Conservation (phyloP, 148 eudicot genomes). For the Camellia sinensis region DNA sequence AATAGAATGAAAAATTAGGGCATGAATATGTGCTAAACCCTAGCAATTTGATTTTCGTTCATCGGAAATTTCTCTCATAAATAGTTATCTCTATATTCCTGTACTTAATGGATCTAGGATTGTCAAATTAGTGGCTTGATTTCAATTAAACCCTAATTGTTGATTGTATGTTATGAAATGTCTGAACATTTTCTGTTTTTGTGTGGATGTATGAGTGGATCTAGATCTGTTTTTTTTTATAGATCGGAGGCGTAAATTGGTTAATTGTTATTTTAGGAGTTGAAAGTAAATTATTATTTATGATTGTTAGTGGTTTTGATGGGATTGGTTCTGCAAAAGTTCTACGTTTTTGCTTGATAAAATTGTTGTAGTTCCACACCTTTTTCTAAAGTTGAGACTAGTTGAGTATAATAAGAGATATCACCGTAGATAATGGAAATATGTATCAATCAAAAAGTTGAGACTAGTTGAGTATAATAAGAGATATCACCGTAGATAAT, state of each 20-base stretch:
- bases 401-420: neutral
- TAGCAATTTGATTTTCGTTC: neutral
- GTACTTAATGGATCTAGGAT: neutral
- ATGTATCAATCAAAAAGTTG: neutral
- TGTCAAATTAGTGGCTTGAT: neutral
- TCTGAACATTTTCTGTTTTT: neutral
- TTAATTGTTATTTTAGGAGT: neutral
- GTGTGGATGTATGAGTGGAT: neutral
- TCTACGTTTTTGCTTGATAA: neutral
- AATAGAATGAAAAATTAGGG: neutral
- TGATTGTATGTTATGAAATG: neutral
- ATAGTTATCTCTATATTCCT: neutral
- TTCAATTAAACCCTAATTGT: neutral
- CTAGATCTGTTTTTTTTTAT: neutral
- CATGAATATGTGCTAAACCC: neutral
- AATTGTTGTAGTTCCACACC: neutral
- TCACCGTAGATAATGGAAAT: neutral
- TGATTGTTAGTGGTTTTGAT: neutral
- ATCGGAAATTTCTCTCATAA: neutral
- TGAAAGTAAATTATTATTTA: neutral
- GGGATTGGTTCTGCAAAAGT: conserved; percentile 6
- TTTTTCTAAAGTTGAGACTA: neutral
- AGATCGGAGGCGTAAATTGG: neutral
- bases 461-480: too few relatives aligned
- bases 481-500: too few relatives aligned